A percentile compares a stretch with the other conserved stretches of the same genome.
phyloP scores from a whole-genome alignment of 164 flowering plant genomes.

The Houttuynia cordata region DNA sequence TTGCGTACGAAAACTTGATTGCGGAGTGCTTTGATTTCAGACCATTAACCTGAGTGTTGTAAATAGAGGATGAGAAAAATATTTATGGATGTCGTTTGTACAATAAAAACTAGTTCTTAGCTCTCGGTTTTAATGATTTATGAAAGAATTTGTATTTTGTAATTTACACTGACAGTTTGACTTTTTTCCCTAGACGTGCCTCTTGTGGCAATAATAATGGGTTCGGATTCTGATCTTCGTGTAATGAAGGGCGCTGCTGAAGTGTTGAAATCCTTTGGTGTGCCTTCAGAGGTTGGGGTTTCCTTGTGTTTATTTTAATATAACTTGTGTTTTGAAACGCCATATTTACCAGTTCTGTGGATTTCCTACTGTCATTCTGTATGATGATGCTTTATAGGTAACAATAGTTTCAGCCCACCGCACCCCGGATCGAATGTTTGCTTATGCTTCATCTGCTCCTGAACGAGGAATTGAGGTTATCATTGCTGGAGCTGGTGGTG shows the following conservation, averaged over 20 bases:
- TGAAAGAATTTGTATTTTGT: too few species aligned
- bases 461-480: constrained; percentile 74
- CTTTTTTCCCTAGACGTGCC: constrained; percentile 31
- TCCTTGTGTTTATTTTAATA: background rate
- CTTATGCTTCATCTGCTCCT: constrained; percentile 70
- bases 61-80: too few species aligned
- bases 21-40: too few species aligned
- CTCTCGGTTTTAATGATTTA: too few species aligned
- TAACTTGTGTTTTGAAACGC: background rate
- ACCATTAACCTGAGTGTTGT: too few species aligned
- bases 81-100: too few species aligned
- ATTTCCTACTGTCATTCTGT: background rate
- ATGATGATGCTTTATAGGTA: constrained; percentile 34
- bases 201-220: constrained; percentile 89
- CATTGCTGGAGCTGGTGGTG: constrained; percentile 99
- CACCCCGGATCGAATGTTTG: constrained; percentile 81
- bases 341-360: background rate
- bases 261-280: constrained; percentile 54
- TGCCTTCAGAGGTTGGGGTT: constrained; percentile 56
- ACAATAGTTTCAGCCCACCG: constrained; percentile 94
- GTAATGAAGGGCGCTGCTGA: constrained; percentile 84
- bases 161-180: background rate
- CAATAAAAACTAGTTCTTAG: too few species aligned
- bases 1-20: too few species aligned
- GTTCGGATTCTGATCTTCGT: constrained; percentile 97